Conservation (phyloP, 257 asterid species). For the Plectranthus barbatus region DNA sequence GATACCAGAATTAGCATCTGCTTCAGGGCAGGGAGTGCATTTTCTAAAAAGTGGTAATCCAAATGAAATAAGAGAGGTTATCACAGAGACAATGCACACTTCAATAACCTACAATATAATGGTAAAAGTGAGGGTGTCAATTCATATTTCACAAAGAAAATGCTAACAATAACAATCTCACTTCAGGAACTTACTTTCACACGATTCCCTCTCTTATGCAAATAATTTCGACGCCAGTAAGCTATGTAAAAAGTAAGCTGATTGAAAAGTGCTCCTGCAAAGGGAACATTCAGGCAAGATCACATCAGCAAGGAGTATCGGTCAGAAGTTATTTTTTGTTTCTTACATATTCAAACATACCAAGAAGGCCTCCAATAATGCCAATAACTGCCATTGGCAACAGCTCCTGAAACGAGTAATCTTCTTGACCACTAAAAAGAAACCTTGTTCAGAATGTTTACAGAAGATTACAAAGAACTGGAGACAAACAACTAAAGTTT, state of each 20-base stretch:
- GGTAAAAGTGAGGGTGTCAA: constrained; percentile 8
- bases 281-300: constrained; percentile 4
- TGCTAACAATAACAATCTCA: constrained; percentile 8
- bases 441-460: constrained; percentile 27
- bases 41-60: constrained; percentile 84
- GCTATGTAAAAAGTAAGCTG: constrained; percentile 80
- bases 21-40: constrained; percentile 95
- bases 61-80: constrained; percentile 83
- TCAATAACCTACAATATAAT: constrained; percentile 61
- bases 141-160: neutral
- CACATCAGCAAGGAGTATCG: constrained; percentile 12
- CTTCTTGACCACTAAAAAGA: constrained; percentile 92
- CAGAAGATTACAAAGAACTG: constrained; percentile 3
- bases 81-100: constrained; percentile 77
- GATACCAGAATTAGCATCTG: constrained; percentile 64
- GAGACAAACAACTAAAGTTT: constrained; percentile 12
- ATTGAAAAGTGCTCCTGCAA: constrained; percentile 89
- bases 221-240: constrained; percentile 82
- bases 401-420: constrained; percentile 89
- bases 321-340: constrained; percentile 6
- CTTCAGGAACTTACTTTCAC: constrained; percentile 57
- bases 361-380: constrained; percentile 96
- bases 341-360: constrained; percentile 32
- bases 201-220: constrained; percentile 89
- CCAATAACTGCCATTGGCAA: constrained; percentile 98